phyloP scores from a whole-genome alignment of 176 grass and related monocot genomes.

The Ampelocalamus luodianensis region DNA sequence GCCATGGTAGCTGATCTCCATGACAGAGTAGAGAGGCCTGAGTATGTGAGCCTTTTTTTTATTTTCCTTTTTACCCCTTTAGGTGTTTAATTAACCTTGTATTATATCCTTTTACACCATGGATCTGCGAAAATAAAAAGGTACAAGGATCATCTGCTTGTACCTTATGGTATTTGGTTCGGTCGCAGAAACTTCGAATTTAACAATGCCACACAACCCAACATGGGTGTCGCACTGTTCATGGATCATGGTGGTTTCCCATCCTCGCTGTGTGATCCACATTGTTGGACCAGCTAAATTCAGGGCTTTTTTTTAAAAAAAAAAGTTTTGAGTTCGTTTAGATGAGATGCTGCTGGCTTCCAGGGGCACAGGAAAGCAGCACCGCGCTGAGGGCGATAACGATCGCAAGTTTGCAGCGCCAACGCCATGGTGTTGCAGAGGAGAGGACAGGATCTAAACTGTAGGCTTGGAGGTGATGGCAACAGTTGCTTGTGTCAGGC shows the following conservation, averaged over 20 bases:
- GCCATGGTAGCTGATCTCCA: slow-evolving; percentile 46
- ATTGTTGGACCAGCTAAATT: background rate
- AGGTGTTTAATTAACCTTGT: slow-evolving; percentile 47
- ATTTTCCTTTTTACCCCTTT: slow-evolving; percentile 9
- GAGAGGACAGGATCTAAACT: background rate
- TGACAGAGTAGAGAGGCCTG: slow-evolving; percentile 43
- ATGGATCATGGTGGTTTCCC: background rate
- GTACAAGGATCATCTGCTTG: slow-evolving; percentile 16
- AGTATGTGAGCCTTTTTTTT: slow-evolving; percentile 45
- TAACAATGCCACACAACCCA: background rate
- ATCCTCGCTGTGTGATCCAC: background rate
- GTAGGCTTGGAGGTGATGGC: background rate
- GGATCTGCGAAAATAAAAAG: slow-evolving; percentile 34
- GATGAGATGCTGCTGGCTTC: slow-evolving; percentile 17
- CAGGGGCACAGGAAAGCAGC: slow-evolving; percentile 4
- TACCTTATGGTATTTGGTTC: background rate
- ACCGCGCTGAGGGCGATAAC: background rate
- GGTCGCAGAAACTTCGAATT: background rate
- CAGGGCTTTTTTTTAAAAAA: background rate
- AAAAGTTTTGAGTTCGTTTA: background rate
- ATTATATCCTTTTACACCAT: slow-evolving; percentile 45
- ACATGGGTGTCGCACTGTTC: background rate
- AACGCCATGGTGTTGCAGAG: background rate
- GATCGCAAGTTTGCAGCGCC: slow-evolving; percentile 5
- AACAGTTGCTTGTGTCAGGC: slow-evolving; percentile 12